Percentiles rank a stretch among this genome's conserved stretches.
phyloP scores from a whole-genome alignment of 2,329 filamentous ascomycete species.

The Clonostachys solani region DNA sequence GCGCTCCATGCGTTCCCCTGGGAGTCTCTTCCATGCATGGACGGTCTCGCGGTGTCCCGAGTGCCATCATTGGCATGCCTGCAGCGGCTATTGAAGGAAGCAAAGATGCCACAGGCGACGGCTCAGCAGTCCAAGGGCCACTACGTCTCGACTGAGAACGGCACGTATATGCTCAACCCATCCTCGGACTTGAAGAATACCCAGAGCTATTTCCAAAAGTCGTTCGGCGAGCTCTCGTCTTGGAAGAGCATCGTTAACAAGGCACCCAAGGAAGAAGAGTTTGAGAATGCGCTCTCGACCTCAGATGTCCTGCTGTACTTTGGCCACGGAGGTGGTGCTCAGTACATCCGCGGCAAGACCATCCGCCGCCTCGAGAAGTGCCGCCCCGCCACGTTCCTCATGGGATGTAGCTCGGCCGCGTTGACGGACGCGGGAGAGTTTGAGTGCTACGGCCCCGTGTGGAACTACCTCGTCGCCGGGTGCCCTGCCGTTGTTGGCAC shows the following conservation, averaged over 20 bases:
- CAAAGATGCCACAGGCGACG: conserved; percentile 11
- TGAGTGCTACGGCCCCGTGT: conserved; percentile 84
- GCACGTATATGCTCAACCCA: conserved; percentile 86
- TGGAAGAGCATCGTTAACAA: conserved; percentile 70
- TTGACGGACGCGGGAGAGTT: conserved; percentile 78
- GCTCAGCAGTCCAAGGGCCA: conserved; percentile 33
- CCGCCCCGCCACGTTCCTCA: conserved; percentile 74
- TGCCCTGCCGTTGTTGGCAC: conserved; percentile 85
- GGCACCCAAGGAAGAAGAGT: conserved; percentile 72
- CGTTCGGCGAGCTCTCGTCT: conserved; percentile 59
- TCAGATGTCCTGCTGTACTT: conserved; percentile 86
- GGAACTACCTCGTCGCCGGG: conserved; percentile 88
- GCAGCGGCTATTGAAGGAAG: conserved; percentile 66
- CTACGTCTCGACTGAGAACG: conserved; percentile 49
- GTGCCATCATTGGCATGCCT: conserved; percentile 84
- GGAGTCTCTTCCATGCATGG: conserved; percentile 89
- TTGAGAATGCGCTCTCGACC: conserved; percentile 60
- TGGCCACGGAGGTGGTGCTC: conserved; percentile 89
- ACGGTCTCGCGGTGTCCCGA: conserved; percentile 74
- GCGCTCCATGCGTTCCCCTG: conserved; percentile 87
- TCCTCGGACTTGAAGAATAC: conserved; percentile 79
- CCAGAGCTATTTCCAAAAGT: conserved; percentile 65
- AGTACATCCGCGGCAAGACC: conserved; percentile 85
- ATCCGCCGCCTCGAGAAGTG: conserved; percentile 76
- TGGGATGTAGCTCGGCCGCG: conserved; percentile 88